A percentile compares a stretch with the other conserved stretches of the same genome.
Evolutionary conservation across 345 rosid species (phyloP).

Genomic region (Rhizophora apiculata): DNA sequence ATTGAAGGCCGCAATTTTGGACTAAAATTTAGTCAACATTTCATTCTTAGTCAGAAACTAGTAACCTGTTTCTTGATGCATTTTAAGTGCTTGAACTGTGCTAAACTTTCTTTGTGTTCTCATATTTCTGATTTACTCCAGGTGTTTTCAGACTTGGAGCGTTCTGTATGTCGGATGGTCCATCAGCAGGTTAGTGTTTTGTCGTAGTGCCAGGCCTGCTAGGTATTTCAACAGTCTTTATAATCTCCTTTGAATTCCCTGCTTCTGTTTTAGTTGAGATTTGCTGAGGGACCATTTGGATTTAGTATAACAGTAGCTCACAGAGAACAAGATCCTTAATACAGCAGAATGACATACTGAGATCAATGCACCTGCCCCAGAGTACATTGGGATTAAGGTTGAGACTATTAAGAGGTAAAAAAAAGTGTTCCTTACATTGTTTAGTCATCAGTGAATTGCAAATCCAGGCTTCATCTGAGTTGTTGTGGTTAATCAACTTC

Average conservation of each 20-base stretch:
- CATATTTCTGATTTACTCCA: conserved; percentile 31
- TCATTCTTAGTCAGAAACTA: background rate
- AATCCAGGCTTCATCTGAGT: background rate
- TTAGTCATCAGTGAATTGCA: background rate
- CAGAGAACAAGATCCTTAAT: no score
- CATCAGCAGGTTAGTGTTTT: conserved; percentile 72
- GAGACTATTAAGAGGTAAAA: no score
- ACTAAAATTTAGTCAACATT: background rate
- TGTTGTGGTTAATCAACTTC: background rate
- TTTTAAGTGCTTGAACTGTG: background rate
- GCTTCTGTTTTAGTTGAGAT: background rate
- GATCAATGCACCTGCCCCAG: no score
- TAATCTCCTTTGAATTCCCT: background rate
- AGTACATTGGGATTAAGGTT: no score
- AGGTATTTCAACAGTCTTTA: background rate
- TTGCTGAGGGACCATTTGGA: background rate
- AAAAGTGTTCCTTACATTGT: background rate
- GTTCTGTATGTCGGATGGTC: conserved; percentile 92
- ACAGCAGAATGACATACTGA: no score
- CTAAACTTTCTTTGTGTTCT: background rate
- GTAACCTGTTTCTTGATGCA: background rate
- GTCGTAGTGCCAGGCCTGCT: conserved; percentile 1
- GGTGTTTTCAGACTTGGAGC: conserved; percentile 95
- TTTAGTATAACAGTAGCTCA: no score
- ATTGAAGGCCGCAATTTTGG: background rate